Percentiles rank a stretch among this genome's conserved stretches.
phyloP scores from a whole-genome alignment of 495 filamentous ascomycete species.

The Glonium stellatum region DNA sequence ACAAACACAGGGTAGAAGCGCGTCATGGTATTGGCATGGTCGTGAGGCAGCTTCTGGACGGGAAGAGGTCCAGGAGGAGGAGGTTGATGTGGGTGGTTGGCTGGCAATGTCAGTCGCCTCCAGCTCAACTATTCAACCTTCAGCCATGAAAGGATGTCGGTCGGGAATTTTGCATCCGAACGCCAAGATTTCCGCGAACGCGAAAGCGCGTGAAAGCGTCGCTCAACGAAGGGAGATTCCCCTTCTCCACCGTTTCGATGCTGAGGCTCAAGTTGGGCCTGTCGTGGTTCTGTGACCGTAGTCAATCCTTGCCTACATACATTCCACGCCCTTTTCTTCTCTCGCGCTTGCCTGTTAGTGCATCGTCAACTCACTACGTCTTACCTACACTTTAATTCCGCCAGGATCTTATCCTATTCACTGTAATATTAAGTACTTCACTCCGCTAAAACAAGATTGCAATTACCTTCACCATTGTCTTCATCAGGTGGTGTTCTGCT shows the following conservation, averaged over 20 bases:
- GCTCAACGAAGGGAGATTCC: neutral
- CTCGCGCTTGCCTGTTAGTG: neutral
- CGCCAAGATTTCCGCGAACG: neutral
- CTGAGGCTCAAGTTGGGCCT: neutral
- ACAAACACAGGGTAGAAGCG: slow-evolving; percentile 37
- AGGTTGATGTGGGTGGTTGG: neutral
- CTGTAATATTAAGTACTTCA: no score
- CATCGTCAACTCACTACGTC: neutral
- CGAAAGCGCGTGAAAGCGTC: neutral
- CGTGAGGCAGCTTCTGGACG: neutral
- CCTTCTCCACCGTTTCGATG: neutral
- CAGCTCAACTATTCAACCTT: neutral
- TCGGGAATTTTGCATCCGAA: neutral
- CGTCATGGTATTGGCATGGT: slow-evolving; percentile 21
- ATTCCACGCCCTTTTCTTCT: neutral
- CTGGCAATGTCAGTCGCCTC: neutral
- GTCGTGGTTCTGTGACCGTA: neutral
- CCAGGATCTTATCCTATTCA: no score
- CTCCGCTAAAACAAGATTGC: no score
- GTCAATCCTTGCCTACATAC: neutral
- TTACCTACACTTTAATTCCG: no score
- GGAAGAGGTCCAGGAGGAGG: neutral
- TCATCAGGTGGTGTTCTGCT: no score
- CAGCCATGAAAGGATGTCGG: neutral
- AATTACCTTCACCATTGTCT: no score